A percentile compares a stretch with the other conserved stretches of the same genome.
These are phyloP conservation scores for Galeopsis tetrahit DNA, from an alignment of 257 asterid species.

Conservation along the genomic window DNA sequence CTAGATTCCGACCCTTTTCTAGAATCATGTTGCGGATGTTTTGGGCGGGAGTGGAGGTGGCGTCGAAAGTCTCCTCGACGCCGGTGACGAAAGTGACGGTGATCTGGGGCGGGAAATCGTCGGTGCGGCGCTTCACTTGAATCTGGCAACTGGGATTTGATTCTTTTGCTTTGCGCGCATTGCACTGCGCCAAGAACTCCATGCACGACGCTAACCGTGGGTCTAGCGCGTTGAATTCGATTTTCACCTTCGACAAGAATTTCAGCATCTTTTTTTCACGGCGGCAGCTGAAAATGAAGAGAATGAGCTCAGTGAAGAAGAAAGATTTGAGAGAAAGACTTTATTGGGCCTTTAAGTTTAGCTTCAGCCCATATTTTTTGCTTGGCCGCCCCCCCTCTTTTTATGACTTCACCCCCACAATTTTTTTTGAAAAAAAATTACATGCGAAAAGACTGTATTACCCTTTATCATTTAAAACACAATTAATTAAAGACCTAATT, in stretches of 20 bases:
- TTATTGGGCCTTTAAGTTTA: too few species aligned
- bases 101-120: constrained; percentile 84
- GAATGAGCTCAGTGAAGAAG: too few species aligned
- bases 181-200: constrained; percentile 96
- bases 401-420: too few species aligned
- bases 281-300: too few species aligned
- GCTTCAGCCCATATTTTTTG: too few species aligned
- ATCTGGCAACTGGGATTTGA: constrained; percentile 90
- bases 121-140: constrained; percentile 93
- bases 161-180: constrained; percentile 86
- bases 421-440: too few species aligned
- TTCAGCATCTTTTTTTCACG: constrained; percentile 58
- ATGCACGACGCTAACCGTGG: constrained; percentile 85
- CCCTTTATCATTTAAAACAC: too few species aligned
- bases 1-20: constrained; percentile 83
- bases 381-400: too few species aligned
- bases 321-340: too few species aligned
- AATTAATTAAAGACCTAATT: too few species aligned
- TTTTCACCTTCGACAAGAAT: constrained; percentile 84
- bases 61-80: constrained; percentile 81
- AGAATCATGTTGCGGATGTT: constrained; percentile 79
- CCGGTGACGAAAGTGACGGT: constrained; percentile 91
- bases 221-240: constrained; percentile 95
- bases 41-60: constrained; percentile 85
- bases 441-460: too few species aligned